Percentiles rank a stretch among this genome's conserved stretches.
These are phyloP conservation scores for Cordyceps tenuipes DNA, from an alignment of 2,329 filamentous ascomycete species.

Conservation along the genomic window DNA sequence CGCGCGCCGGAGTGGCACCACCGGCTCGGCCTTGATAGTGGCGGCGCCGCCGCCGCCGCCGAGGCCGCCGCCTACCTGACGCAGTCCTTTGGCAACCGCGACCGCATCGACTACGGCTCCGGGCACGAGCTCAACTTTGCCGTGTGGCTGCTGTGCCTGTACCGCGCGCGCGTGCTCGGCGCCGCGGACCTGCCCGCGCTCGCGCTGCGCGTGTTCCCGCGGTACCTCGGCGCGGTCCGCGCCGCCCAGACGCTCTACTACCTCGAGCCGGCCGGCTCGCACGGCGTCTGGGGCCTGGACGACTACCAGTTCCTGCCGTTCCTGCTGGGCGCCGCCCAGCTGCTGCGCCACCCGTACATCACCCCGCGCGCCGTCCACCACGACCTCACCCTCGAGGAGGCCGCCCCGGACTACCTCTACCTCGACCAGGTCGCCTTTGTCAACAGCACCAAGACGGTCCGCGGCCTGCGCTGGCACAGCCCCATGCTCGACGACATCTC, in stretches of 20 bases:
- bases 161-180: slow-evolving; percentile 62
- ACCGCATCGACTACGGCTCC: slow-evolving; percentile 90
- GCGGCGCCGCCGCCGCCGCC: slow-evolving; percentile 37
- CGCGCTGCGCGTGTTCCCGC: slow-evolving; percentile 68
- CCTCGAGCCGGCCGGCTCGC: slow-evolving; percentile 90
- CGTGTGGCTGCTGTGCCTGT: slow-evolving; percentile 91
- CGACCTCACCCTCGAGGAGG: slow-evolving; percentile 78
- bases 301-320: slow-evolving; percentile 98
- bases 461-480: slow-evolving; percentile 89
- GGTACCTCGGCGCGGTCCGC: slow-evolving; percentile 82
- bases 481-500: slow-evolving; percentile 99
- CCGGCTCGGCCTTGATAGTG: slow-evolving; percentile 43
- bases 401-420: slow-evolving; percentile 75
- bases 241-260: slow-evolving; percentile 87
- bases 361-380: slow-evolving; percentile 81
- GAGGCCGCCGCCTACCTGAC: slow-evolving; percentile 66
- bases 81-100: slow-evolving; percentile 77
- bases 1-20: slow-evolving; percentile 55
- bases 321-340: slow-evolving; percentile 85
- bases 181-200: slow-evolving; percentile 62
- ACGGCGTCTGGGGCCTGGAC: slow-evolving; percentile 95
- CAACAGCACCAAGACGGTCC: slow-evolving; percentile 92
- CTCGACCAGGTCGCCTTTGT: slow-evolving; percentile 90
- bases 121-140: slow-evolving; percentile 97
- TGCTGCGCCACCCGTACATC: slow-evolving; percentile 74